Percentiles rank a stretch among this genome's conserved stretches.
Evolutionary conservation across 805 yeast species (phyloP).

Genomic region (Lachancea fermentati): DNA sequence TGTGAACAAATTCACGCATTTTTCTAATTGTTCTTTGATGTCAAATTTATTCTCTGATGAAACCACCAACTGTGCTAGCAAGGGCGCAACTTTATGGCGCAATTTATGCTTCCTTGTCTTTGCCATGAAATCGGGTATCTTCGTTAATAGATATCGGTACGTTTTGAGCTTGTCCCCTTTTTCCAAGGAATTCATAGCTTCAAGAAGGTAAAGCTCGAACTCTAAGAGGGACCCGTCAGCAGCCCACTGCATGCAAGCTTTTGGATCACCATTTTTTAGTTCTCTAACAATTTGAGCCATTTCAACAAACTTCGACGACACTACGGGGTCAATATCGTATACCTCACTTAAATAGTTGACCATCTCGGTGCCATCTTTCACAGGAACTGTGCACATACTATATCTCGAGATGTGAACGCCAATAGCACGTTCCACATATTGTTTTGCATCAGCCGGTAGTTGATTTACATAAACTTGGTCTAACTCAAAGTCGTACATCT

Average conservation of each 20-base stretch:
- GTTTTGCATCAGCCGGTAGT: conserved; percentile 20
- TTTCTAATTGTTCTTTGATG: conserved; percentile 19
- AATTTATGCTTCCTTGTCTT: conserved; percentile 33
- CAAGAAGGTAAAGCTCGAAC: conserved; percentile 23
- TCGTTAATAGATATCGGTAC: conserved; percentile 38
- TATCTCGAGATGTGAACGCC: conserved; percentile 43
- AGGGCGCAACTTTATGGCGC: conserved; percentile 39
- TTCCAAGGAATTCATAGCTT: conserved; percentile 18
- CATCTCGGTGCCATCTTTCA: conserved; percentile 23
- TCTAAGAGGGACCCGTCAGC: conserved; percentile 19
- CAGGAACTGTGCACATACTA: conserved; percentile 37
- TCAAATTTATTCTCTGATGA: conserved; percentile 15
- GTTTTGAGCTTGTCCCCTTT: conserved; percentile 29
- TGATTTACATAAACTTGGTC: conserved; percentile 33
- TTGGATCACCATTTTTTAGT: conserved; percentile 33
- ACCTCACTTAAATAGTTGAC: conserved; percentile 29
- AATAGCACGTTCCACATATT: conserved; percentile 37
- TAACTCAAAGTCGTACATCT: conserved; percentile 30
- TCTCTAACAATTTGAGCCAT: conserved; percentile 40
- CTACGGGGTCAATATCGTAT: conserved; percentile 23
- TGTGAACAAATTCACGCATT: conserved; percentile 34
- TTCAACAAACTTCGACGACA: conserved; percentile 35
- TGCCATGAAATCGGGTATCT: conserved; percentile 31
- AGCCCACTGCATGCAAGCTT: conserved; percentile 49
- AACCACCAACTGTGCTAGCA: conserved; percentile 35